Base-by-base conservation (phyloP, 768 basidiomycete genomes). In the Leccinum fibrillosum region DNA sequence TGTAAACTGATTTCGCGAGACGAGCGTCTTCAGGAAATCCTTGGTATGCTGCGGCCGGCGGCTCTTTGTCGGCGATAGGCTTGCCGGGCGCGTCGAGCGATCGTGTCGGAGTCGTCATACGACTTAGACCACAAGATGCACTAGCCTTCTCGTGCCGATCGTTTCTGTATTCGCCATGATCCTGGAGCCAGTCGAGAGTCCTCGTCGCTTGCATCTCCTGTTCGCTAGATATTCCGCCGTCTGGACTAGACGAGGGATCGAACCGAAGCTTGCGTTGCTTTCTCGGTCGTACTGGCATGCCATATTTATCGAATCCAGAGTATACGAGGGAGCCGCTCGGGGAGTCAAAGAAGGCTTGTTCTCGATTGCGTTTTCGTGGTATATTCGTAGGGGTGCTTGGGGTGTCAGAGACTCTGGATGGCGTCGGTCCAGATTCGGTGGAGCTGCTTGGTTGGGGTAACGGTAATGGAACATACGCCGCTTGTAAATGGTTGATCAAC, bases 241-340 rank as follows among this genome's bases (percentile, higher is more conserved):
- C 47, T 5, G 70, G 69, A 30, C 66, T 66, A 28, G 66, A 62
- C 4, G 66, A 69, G 3, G 61, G 68, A 32, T 64, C 56, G 32
- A 65, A 71, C 12, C 67, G 65, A 42, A 74, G 65, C 51, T 58
- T 72, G 21, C 63, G 67, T 35, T 47, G 64, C 49, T 72, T 72
- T 56, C 49, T 68, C 13, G 71, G 71, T 13, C 71, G 69, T 19
- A 62, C 64, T 34, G 72, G 72, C 23, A 72, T 35, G 4, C 72
- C 71, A 15, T 69, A 62, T 37, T 70, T 70, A 49, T 69, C 70
- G 57, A 70, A 70, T 28, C 58, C 70, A 25, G 70, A 65, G 55
- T 62, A 68, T 26, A 72, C 53, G 51, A 72, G 48, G 26, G 62
- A 73, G 2, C 63, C 59, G 15, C 58, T 72, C 1, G 69, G 65